These are phyloP conservation scores for Salix viminalis DNA, from an alignment of 345 rosid species.

Conservation along the genomic window DNA sequence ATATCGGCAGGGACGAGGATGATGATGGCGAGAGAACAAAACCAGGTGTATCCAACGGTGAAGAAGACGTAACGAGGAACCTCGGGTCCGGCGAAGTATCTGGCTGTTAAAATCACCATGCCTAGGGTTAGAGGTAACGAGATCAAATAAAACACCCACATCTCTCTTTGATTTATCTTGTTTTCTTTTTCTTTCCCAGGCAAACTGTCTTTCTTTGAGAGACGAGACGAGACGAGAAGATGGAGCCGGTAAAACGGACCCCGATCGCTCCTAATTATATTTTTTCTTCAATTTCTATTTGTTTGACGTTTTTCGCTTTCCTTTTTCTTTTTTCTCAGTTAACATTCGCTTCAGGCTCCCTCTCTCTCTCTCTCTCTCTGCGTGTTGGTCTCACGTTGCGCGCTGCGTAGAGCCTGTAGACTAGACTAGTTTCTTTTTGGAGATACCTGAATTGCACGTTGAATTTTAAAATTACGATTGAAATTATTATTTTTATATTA, in stretches of 20 bases:
- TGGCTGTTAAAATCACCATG: conserved; percentile 70
- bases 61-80: conserved; percentile 85
- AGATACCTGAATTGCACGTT: not conserved
- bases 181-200: not conserved
- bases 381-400: not conserved
- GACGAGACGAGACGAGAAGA: not conserved
- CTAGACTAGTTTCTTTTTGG: not conserved
- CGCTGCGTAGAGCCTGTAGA: not conserved
- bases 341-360: not conserved
- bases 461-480: too few species aligned
- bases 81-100: conserved; percentile 91
- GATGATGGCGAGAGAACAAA: conserved; percentile 92
- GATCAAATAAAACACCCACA: conserved; percentile 99
- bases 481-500: too few species aligned
- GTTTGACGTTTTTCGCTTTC: not conserved
- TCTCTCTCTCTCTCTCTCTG: not conserved
- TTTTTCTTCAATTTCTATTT: not conserved
- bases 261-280: not conserved
- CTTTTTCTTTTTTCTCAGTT: not conserved
- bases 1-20: conserved; percentile 97
- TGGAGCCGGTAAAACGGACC: conserved; percentile 16
- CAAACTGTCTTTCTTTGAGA: not conserved
- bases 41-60: conserved; percentile 98
- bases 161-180: conserved; percentile 5
- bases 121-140: conserved; percentile 94